Evolutionary conservation across 345 rosid species (phyloP), one percentile per base, ranked within the genome.

Genomic region (Erodium maritimum): DNA sequence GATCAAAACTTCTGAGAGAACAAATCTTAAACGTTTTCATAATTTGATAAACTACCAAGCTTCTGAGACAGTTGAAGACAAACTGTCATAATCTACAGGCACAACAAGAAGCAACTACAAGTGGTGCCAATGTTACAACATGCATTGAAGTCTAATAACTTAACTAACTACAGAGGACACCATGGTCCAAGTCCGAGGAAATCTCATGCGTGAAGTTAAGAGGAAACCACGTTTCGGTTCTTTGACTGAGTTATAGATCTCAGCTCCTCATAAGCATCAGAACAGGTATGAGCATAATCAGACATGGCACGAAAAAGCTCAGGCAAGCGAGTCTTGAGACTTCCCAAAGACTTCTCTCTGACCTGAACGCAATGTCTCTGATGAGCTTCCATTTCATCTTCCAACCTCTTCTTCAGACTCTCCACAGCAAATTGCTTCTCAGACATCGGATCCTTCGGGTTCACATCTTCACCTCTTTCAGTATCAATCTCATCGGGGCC

Each of bases 311-410:
- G 84, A 63, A 88, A 91, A 52, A 91, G 79, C 68, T 91, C 98
- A 1, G 96, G 96, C 75, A 88, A 58, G 14, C 89, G 84, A 5
- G 77, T 73, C 72, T 86, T 88, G 55, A 91, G 81, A 63, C 70
- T 91, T 61, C 90, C 90, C 3, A 91, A 71, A 17, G 96, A 91
- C 70, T 91, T 91, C 69, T 91, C 97, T 60, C 95, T 81, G 45
- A 86, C 96, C 70, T 91, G 98, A 70, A 81, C 59, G 75, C 98
- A 83, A 33, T 82, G 87, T 58, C 82, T 88, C 60, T 66, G 71
- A 62, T 86, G 79, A 56, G 75, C 82, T 71, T 86, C 95, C 10
- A 58, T 67, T 56, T 84, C 96, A 33, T 88, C 93, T 63, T 83
- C 85, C 72, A 85, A 66, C 67, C 80, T 84, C 79, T 84, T 88